Evolutionary conservation across 2,329 filamentous ascomycete genomes (phyloP).

Genomic region (Fusarium sp.): DNA sequence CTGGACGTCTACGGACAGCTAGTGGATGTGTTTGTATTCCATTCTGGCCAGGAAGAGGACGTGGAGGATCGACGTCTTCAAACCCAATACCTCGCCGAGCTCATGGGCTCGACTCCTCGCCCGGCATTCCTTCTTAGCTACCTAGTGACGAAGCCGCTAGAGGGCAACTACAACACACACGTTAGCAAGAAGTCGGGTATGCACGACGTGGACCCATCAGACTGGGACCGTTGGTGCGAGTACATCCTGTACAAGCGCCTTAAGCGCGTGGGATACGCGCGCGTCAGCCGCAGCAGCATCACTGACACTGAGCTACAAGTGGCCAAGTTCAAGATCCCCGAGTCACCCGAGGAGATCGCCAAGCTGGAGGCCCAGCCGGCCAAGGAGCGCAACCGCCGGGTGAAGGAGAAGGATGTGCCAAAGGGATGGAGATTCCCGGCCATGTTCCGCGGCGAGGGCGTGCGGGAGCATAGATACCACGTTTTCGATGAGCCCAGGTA

Average conservation of each 20-base stretch:
- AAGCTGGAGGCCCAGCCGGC: constrained; percentile 51
- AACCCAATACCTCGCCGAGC: constrained; percentile 80
- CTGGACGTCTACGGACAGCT: constrained; percentile 89
- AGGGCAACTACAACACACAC: constrained; percentile 97
- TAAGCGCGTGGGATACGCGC: constrained; percentile 84
- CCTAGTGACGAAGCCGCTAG: constrained; percentile 84
- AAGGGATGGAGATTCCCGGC: constrained; percentile 82
- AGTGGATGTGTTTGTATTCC: constrained; percentile 96
- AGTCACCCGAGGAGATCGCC: constrained; percentile 63
- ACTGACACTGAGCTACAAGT: constrained; percentile 98
- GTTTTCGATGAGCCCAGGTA: constrained; percentile 94
- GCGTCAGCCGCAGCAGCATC: constrained; percentile 87
- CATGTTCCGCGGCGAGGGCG: constrained; percentile 83
- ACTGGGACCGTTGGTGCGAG: constrained; percentile 99
- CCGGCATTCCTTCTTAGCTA: constrained; percentile 89
- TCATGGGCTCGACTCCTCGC: constrained; percentile 84
- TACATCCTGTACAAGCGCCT: constrained; percentile 96
- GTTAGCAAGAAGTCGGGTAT: constrained; percentile 87
- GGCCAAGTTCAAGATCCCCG: constrained; percentile 88
- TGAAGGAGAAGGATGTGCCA: constrained; percentile 77
- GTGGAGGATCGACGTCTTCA: constrained; percentile 89
- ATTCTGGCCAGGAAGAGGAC: constrained; percentile 97
- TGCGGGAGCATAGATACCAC: constrained; percentile 90
- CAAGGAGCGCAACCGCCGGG: constrained; percentile 64
- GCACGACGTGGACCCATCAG: constrained; percentile 89